phyloP scores from a whole-genome alignment of 345 rosid genomes.

The Lumnitzera littorea region DNA sequence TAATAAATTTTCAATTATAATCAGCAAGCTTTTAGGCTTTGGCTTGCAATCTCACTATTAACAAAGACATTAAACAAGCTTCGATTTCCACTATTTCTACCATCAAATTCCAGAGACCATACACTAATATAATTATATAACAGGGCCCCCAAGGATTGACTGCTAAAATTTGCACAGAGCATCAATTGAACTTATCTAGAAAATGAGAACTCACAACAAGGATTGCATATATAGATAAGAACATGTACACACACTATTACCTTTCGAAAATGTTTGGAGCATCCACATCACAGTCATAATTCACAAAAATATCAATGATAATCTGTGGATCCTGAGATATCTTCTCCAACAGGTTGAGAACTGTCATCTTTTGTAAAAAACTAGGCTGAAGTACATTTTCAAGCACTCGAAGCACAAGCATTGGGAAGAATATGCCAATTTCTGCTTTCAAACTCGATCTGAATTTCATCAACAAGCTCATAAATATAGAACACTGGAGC shows the following conservation, averaged over 20 bases:
- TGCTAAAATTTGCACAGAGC: background rate
- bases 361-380: conserved; percentile 93
- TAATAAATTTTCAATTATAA: too few species aligned
- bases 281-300: conserved; percentile 94
- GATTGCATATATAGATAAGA: background rate
- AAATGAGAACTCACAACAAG: background rate
- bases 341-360: conserved; percentile 76
- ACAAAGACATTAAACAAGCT: too few species aligned
- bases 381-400: conserved; percentile 98
- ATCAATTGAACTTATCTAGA: too few species aligned
- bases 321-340: conserved; percentile 70
- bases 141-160: too few species aligned
- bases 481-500: conserved; percentile 88
- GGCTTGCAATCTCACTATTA: too few species aligned
- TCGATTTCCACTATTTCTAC: too few species aligned
- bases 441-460: conserved; percentile 81
- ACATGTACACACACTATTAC: conserved; percentile 27
- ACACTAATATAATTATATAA: too few species aligned
- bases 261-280: conserved; percentile 93
- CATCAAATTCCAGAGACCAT: too few species aligned
- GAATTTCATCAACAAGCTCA: conserved; percentile 63
- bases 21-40: too few species aligned
- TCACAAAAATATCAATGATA: conserved; percentile 84
- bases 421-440: conserved; percentile 93
- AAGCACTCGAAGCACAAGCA: conserved; percentile 91